Evolutionary conservation across 208 protist genomes (phyloP).

Genomic region (Tritrichomonas musculus): DNA sequence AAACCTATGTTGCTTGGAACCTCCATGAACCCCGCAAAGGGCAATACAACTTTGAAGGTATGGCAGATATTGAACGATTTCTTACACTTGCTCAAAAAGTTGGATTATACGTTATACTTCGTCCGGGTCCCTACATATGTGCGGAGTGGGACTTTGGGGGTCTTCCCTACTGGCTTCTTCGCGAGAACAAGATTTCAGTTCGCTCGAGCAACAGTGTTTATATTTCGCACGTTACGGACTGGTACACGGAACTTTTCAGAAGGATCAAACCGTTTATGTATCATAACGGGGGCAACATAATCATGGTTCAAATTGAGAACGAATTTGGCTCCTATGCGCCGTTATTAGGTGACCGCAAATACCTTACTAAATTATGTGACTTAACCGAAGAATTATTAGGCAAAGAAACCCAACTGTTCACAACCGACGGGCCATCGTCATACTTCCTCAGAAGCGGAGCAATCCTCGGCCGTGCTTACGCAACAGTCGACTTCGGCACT

Average conservation of each 20-base stretch:
- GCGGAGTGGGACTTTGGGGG: constrained; percentile 57
- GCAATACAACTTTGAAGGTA: constrained; percentile 46
- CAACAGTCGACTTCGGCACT: background rate
- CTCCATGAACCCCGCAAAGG: constrained; percentile 48
- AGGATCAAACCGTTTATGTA: too few relatives aligned
- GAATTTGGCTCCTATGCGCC: constrained; percentile 49
- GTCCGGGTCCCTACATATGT: constrained; percentile 53
- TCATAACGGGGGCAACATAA: background rate
- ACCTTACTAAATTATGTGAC: constrained; percentile 42
- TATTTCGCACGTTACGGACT: too few relatives aligned
- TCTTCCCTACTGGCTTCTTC: constrained; percentile 47
- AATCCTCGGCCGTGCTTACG: background rate
- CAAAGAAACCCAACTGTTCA: constrained; percentile 42
- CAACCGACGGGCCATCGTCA: constrained; percentile 41
- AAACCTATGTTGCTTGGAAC: constrained; percentile 59
- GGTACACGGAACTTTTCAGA: too few relatives aligned
- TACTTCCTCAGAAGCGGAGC: constrained; percentile 30
- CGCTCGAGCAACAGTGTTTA: background rate
- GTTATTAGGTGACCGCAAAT: background rate
- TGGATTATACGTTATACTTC: constrained; percentile 46
- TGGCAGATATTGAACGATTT: constrained; percentile 40
- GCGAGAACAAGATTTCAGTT: constrained; percentile 32
- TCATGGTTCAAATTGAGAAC: constrained; percentile 42
- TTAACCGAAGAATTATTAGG: constrained; percentile 27
- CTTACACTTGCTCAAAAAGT: constrained; percentile 35